These are phyloP conservation scores for Colletotrichum lentis DNA, from an alignment of 2,329 filamentous ascomycete species.

Conservation along the genomic window DNA sequence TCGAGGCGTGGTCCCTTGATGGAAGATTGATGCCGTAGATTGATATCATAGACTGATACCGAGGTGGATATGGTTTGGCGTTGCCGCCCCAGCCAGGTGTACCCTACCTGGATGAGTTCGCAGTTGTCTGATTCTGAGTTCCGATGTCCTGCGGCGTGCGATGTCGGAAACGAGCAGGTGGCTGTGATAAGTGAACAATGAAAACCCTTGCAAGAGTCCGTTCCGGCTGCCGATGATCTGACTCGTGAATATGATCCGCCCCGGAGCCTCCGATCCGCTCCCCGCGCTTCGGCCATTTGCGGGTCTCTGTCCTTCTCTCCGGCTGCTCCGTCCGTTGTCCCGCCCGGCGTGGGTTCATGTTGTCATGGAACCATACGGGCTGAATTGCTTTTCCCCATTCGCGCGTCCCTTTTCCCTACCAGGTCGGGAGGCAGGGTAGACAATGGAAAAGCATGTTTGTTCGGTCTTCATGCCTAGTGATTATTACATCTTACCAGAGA, in stretches of 20 bases:
- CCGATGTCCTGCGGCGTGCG: background rate
- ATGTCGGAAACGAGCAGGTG: background rate
- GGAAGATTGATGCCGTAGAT: conserved; percentile 5
- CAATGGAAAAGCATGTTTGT: background rate
- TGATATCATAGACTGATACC: conserved; percentile 2
- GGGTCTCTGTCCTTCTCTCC: no score
- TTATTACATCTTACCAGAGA: background rate
- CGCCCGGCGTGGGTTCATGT: no score
- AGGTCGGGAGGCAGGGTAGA: background rate
- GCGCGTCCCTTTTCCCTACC: background rate
- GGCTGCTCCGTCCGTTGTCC: no score
- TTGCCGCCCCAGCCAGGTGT: background rate
- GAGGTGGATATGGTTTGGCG: background rate
- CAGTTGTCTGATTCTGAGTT: background rate
- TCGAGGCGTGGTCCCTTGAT: background rate
- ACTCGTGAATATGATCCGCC: no score
- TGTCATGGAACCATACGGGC: no score
- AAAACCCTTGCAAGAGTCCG: no score
- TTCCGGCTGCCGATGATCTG: no score
- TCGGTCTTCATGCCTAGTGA: background rate
- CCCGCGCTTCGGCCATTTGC: no score
- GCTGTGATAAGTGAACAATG: no score
- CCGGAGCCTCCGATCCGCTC: no score
- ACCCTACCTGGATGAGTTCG: background rate
- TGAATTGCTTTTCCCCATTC: no score